Conservation (phyloP, 176 grass and related monocot species). For the Typha latifolia region DNA sequence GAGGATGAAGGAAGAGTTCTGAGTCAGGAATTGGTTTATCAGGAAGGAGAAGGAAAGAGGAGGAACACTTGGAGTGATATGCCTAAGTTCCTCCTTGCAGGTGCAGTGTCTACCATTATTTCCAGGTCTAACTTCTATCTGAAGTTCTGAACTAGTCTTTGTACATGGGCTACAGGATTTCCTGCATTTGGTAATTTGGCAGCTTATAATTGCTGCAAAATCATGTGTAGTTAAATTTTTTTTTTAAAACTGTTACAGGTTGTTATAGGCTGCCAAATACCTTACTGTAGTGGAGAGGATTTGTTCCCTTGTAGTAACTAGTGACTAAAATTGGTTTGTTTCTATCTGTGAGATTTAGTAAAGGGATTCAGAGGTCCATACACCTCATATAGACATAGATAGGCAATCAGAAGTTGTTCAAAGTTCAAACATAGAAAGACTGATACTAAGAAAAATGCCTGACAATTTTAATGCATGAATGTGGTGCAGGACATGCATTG, state of each 20-base stretch:
- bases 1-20: background rate
- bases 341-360: too few relatives aligned
- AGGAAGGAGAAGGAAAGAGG: constrained; percentile 12
- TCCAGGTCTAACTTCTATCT: constrained; percentile 11
- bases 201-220: too few relatives aligned
- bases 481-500: constrained; percentile 16
- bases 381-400: too few relatives aligned
- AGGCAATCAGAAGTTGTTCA: too few relatives aligned
- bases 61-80: constrained; percentile 14
- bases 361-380: too few relatives aligned
- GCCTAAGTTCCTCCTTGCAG: constrained; percentile 21
- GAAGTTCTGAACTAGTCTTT: background rate
- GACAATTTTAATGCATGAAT: background rate
- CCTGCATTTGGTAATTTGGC: too few relatives aligned
- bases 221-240: background rate
- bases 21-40: background rate
- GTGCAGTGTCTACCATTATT: constrained; percentile 18
- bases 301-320: too few relatives aligned
- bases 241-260: constrained; percentile 22
- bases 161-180: too few relatives aligned
- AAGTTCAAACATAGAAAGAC: too few relatives aligned
- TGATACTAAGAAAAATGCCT: background rate
- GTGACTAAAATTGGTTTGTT: too few relatives aligned
- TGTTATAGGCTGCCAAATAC: constrained; percentile 3
- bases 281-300: too few relatives aligned